A percentile compares a stretch with the other conserved stretches of the same genome.
Evolutionary conservation across 2,329 filamentous ascomycete genomes (phyloP).

Genomic region (Orbilia oligospora): DNA sequence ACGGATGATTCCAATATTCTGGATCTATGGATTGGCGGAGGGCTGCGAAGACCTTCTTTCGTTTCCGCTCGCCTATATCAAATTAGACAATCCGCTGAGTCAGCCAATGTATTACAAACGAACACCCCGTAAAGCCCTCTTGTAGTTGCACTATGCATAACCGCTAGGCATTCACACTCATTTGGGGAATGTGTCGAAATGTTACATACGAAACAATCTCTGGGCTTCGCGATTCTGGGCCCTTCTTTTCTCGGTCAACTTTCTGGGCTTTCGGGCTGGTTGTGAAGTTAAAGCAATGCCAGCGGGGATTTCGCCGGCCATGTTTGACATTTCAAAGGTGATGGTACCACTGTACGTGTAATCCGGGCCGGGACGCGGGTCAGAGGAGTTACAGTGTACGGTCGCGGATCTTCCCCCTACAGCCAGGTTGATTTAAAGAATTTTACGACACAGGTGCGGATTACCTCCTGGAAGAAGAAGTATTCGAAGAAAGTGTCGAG

Average conservation of each 20-base stretch:
- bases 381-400: not conserved
- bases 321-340: not conserved
- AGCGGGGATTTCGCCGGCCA: conserved; percentile 1
- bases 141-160: not conserved
- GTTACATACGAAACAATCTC: conserved; percentile 49
- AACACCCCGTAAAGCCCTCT: not conserved
- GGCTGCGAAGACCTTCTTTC: conserved; percentile 51
- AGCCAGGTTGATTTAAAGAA: not conserved
- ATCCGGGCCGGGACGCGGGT: not conserved
- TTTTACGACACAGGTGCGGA: conserved; percentile 1
- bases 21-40: conserved; percentile 28
- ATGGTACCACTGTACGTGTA: too few relatives aligned
- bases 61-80: conserved; percentile 36
- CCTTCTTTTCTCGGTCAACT: conserved; percentile 51
- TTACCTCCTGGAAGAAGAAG: not conserved
- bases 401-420: not conserved
- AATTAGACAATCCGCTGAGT: not conserved
- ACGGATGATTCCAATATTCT: conserved; percentile 23
- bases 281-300: not conserved
- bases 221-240: conserved; percentile 57
- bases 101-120: not conserved
- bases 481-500: not conserved
- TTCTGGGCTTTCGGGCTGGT: conserved; percentile 36
- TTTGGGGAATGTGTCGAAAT: not conserved
- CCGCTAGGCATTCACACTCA: not conserved